Conservation (phyloP, 805 yeast species). For the Sungouiozyma ichnusensis region DNA sequence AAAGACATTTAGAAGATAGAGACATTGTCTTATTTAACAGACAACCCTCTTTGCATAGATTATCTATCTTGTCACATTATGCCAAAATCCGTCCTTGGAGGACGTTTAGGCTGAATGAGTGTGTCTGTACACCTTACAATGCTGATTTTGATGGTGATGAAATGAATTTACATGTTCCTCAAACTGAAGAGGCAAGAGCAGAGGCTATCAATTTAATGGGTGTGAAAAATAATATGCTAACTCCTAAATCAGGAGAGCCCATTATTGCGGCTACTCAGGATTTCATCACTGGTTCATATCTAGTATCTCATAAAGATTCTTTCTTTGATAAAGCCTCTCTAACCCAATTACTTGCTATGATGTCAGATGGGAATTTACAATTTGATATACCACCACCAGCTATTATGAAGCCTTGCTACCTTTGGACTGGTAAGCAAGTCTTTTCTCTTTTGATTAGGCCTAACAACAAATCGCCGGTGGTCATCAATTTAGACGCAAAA, state of each 20-base stretch:
- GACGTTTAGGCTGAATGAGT: conserved; percentile 91
- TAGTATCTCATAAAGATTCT: conserved; percentile 87
- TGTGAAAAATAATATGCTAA: conserved; percentile 84
- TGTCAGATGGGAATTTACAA: conserved; percentile 84
- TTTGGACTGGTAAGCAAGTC: conserved; percentile 98
- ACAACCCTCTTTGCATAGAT: conserved; percentile 93
- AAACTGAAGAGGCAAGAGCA: conserved; percentile 96
- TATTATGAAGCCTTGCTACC: conserved; percentile 71
- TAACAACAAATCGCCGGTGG: conserved; percentile 60
- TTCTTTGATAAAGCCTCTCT: conserved; percentile 83
- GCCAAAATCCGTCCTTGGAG: conserved; percentile 98
- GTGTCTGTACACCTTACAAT: conserved; percentile 98
- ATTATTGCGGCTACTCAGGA: conserved; percentile 99
- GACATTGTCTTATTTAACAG: conserved; percentile 92
- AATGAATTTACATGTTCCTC: conserved; percentile 98
- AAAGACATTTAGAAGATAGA: conserved; percentile 94
- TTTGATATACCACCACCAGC: conserved; percentile 96
- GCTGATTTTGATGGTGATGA: conserved; percentile 99
- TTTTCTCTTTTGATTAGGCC: conserved; percentile 83
- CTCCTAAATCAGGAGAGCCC: conserved; percentile 98
- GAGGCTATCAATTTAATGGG: conserved; percentile 99
- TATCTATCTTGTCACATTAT: conserved; percentile 88
- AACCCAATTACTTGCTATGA: conserved; percentile 78
- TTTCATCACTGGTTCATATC: conserved; percentile 92
- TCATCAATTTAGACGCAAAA: conserved; percentile 88